Base-by-base conservation (phyloP, 164 flowering plant species). In the Akebia trifoliata region DNA sequence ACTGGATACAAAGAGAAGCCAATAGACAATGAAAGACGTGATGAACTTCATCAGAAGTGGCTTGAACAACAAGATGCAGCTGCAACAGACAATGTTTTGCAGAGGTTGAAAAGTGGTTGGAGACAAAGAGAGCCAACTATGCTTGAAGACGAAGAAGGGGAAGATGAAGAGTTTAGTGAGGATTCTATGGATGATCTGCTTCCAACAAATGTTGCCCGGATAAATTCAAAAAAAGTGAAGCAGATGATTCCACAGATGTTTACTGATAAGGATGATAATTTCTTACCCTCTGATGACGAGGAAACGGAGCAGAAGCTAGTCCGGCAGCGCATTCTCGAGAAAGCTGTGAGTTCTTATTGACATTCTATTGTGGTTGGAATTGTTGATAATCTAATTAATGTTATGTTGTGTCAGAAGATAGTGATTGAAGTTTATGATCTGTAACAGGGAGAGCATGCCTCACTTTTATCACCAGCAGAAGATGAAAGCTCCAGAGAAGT, bases 11-110 rank as follows among this genome's bases (percentile, higher is more conserved):
- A 78, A 61, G 98, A 89, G 67, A 78, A 72, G 44, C 71, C 76
- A 38, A 57, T 66, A 50, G 98, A 93, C 66, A 66, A 42, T 54
- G 94, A 84, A 64, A 87, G 14, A 54, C 87, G 98, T 11, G 82
- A 82, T 70, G 65, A 82, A 61, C 94, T 89, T 50, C 98, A 93
- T 72, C 93, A 85, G 72, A 74, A 74, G 74, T 89, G 95, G 94
- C 94, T 89, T 67, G 82, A 87, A 66, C 84, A 82, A 58, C 97
- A 87, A 66, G 98, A 93, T 80, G 87, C 86, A 31, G 84, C 78
- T 59, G 91, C 81, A 62, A 89, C 90, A 51, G 92, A 89, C 49
- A 80, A 81, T 64, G 75, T 93, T 25, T 50, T 89, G 76, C 91
- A 80, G 76, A 87, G 69, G 67, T 50, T 84, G 49, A 81, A 78